A percentile compares a stretch with the other conserved stretches of the same genome.
Conservation (phyloP, 345 rosid genomes). For the Orychophragmus violaceus region DNA sequence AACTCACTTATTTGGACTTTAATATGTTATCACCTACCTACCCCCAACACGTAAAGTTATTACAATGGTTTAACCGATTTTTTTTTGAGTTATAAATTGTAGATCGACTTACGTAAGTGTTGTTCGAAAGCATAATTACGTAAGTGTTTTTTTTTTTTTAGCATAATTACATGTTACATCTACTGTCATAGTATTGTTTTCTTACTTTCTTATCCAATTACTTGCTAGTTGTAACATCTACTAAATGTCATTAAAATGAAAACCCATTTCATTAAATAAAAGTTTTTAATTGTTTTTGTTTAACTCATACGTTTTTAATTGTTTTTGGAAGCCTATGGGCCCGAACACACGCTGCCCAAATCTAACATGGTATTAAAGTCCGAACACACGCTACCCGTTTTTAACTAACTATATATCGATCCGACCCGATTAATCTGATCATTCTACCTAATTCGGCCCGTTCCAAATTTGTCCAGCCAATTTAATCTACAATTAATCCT, state of each 20-base stretch:
- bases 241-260: neutral
- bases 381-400: no score
- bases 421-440: no score
- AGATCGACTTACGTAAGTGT: neutral
- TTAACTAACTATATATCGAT: no score
- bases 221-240: neutral
- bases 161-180: neutral
- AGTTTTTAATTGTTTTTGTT: neutral
- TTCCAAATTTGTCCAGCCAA: no score
- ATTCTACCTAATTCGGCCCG: no score
- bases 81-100: neutral
- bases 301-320: no score
- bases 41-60: neutral
- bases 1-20: constrained; percentile 13
- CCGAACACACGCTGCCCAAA: no score
- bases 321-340: no score
- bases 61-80: no score
- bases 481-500: no score
- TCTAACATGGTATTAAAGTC: no score
- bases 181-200: neutral
- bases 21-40: constrained; percentile 18
- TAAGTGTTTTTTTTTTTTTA: neutral
- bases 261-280: neutral
- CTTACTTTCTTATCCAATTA: neutral
- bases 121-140: neutral